A percentile compares a stretch with the other conserved stretches of the same genome.
Conservation (phyloP, 1,284 basidiomycete species). For the Flammula alnicola region DNA sequence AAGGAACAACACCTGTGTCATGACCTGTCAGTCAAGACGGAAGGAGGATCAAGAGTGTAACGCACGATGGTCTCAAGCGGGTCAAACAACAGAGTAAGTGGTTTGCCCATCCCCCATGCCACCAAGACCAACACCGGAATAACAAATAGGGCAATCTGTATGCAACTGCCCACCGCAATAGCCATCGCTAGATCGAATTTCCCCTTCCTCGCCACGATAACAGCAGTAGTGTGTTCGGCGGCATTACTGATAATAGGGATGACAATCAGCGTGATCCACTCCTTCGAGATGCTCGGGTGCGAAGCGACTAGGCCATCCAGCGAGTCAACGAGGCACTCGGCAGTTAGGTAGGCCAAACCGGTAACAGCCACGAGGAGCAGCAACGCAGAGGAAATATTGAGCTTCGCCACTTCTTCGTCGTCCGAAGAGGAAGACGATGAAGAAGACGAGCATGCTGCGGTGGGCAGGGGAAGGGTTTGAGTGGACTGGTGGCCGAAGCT, state of each 20-base stretch:
- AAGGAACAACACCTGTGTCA: conserved; percentile 47
- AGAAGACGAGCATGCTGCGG: conserved; percentile 31
- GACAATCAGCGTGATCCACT: conserved; percentile 70
- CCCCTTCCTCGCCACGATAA: conserved; percentile 66
- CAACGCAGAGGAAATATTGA: conserved; percentile 48
- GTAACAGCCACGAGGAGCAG: conserved; percentile 43
- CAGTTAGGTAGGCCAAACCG: conserved; percentile 56
- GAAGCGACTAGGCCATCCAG: conserved; percentile 40
- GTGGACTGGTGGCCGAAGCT: conserved; percentile 25
- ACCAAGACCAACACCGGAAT: conserved; percentile 60
- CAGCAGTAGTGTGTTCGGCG: conserved; percentile 69
- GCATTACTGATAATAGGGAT: conserved; percentile 71
- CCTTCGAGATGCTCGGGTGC: conserved; percentile 52
- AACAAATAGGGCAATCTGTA: conserved; percentile 72
- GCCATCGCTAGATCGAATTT: conserved; percentile 58
- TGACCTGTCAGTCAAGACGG: not conserved
- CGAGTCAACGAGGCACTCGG: conserved; percentile 61
- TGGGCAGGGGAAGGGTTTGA: conserved; percentile 30
- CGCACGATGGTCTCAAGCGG: conserved; percentile 42
- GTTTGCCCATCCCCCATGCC: conserved; percentile 54
- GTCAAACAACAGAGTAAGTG: conserved; percentile 50
- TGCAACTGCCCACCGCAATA: conserved; percentile 69
- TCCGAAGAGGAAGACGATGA: conserved; percentile 21
- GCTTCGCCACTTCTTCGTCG: conserved; percentile 40
- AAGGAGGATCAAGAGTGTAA: conserved; percentile 6